Evolutionary conservation across 331 rosid genomes (phyloP).

Genomic region (Erythrophleum ivorense): DNA sequence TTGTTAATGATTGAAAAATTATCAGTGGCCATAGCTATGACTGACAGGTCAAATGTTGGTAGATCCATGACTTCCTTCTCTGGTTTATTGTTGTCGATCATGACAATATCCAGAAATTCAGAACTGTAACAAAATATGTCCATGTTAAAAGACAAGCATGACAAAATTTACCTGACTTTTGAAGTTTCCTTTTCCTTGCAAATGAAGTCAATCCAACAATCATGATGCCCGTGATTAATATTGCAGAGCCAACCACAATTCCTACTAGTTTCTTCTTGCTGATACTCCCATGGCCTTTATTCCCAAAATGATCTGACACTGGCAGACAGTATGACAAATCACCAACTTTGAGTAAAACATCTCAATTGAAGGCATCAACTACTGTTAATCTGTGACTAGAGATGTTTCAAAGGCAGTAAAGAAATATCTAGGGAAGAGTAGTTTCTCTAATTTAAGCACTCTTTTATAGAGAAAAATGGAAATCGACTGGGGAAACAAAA

Average conservation of each 20-base stretch:
- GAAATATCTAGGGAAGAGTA: not conserved
- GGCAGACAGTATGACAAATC: not conserved
- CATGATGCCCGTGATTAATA: not conserved
- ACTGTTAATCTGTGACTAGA: not conserved
- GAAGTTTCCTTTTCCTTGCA: conserved; percentile 28
- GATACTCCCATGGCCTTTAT: not conserved
- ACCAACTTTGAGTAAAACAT: not conserved
- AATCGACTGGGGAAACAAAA: not conserved
- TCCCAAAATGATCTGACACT: not conserved
- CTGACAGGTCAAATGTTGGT: conserved; percentile 40
- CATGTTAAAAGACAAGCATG: not conserved
- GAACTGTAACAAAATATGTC: not conserved
- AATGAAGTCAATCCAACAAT: conserved; percentile 11
- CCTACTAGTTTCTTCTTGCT: conserved; percentile 28
- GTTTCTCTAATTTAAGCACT: not conserved
- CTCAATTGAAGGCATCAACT: not conserved
- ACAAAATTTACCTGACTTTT: conserved; percentile 26
- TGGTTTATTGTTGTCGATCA: not conserved
- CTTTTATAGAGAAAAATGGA: not conserved
- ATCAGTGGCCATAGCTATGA: conserved; percentile 39
- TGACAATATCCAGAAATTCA: not conserved
- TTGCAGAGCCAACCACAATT: conserved; percentile 31
- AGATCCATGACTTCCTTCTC: conserved; percentile 40
- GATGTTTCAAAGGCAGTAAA: not conserved
- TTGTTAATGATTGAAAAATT: conserved; percentile 33